Conservation (phyloP, 306 rosid species). For the Chamaecrista fasciculata region DNA sequence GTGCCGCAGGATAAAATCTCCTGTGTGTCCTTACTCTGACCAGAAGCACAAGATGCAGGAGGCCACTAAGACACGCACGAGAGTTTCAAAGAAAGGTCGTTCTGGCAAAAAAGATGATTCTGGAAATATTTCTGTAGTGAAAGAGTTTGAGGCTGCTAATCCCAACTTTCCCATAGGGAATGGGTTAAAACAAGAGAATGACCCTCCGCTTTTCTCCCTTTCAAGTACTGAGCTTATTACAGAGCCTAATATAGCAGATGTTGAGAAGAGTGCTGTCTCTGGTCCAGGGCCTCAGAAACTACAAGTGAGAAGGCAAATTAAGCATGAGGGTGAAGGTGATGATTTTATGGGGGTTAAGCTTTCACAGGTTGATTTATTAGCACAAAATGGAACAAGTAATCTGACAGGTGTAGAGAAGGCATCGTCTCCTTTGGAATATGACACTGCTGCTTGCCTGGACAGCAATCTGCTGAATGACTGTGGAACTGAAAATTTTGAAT, state of each 20-base stretch:
- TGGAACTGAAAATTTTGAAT: slow-evolving; percentile 45
- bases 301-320: slow-evolving; percentile 74
- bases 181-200: slow-evolving; percentile 46
- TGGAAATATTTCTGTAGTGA: slow-evolving; percentile 45
- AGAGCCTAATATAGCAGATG: slow-evolving; percentile 49
- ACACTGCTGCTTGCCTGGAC: slow-evolving; percentile 35
- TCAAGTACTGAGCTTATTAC: slow-evolving; percentile 62
- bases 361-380: slow-evolving; percentile 33
- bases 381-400: slow-evolving; percentile 33
- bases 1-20: slow-evolving; percentile 93
- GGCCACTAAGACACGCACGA: slow-evolving; percentile 41
- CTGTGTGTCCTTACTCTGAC: slow-evolving; percentile 74
- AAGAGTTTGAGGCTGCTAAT: slow-evolving; percentile 53
- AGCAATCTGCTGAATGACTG: slow-evolving; percentile 42
- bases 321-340: slow-evolving; percentile 67
- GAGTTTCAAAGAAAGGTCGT: slow-evolving; percentile 50
- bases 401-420: slow-evolving; percentile 32
- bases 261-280: slow-evolving; percentile 54
- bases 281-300: slow-evolving; percentile 69
- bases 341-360: slow-evolving; percentile 39
- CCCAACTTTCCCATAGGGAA: slow-evolving; percentile 55
- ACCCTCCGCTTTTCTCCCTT: slow-evolving; percentile 74
- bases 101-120: slow-evolving; percentile 48
- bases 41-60: slow-evolving; percentile 38
- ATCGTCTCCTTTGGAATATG: slow-evolving; percentile 44